Conservation (phyloP, 176 grass and related monocot genomes). For the Paspalum notatum region DNA sequence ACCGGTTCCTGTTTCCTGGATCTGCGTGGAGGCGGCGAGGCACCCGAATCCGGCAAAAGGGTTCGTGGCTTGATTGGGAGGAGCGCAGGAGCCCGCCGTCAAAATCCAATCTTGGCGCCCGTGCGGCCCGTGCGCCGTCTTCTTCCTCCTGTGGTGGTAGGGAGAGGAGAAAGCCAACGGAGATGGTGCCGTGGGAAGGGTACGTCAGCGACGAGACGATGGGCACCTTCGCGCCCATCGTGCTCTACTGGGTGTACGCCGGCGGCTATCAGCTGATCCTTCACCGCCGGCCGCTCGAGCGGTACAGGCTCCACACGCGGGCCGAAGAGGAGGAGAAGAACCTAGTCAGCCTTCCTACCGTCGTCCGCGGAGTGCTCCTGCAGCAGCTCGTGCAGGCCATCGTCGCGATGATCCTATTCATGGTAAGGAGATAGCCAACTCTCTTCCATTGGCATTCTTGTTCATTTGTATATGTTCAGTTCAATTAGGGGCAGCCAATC, state of each 20-base stretch:
- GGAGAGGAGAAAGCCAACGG: background rate
- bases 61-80: background rate
- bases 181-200: slow-evolving; percentile 88
- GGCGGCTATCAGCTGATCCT: slow-evolving; percentile 74
- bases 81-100: background rate
- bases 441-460: background rate
- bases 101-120: slow-evolving; percentile 40
- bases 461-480: background rate
- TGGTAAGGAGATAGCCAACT: slow-evolving; percentile 47
- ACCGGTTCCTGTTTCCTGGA: slow-evolving; percentile 38
- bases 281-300: slow-evolving; percentile 61
- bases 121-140: background rate
- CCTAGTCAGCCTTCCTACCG: slow-evolving; percentile 56
- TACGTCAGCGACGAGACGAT: slow-evolving; percentile 83
- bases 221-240: slow-evolving; percentile 88
- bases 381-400: slow-evolving; percentile 83
- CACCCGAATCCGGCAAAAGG: slow-evolving; percentile 22
- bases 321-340: slow-evolving; percentile 82
- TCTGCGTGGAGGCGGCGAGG: slow-evolving; percentile 47
- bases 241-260: slow-evolving; percentile 83
- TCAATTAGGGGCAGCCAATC: background rate
- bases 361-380: slow-evolving; percentile 72
- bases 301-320: slow-evolving; percentile 73
- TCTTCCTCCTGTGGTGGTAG: background rate
- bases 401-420: slow-evolving; percentile 77